Evolutionary conservation across 139 green algal species (phyloP).

Genomic region (Medakamo hakoo): DNA sequence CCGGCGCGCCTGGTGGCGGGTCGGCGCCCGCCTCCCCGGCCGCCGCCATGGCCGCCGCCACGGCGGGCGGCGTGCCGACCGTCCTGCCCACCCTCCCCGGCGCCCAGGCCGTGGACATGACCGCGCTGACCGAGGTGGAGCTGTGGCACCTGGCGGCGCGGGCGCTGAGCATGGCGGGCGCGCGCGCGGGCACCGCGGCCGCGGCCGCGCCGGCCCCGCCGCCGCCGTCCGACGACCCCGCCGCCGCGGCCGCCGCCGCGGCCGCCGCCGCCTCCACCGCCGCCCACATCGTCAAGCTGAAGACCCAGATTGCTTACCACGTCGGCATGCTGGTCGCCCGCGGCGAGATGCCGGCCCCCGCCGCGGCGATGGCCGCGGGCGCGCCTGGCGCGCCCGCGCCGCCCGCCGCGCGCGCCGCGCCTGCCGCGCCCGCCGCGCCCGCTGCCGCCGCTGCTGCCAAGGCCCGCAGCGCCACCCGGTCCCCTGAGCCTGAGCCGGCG

Average conservation of each 20-base stretch:
- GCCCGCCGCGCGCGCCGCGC: too few relatives aligned
- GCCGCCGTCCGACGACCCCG: background rate
- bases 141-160: slow-evolving; percentile 1
- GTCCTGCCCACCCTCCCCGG: background rate
- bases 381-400: too few relatives aligned
- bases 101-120: background rate
- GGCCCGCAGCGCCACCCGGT: too few relatives aligned
- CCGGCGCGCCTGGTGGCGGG: slow-evolving; percentile 6
- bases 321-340: background rate
- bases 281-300: background rate
- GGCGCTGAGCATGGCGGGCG: background rate
- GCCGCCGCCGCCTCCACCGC: background rate
- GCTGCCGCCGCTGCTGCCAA: too few relatives aligned
- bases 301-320: too few relatives aligned
- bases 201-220: too few relatives aligned
- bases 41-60: background rate
- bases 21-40: background rate
- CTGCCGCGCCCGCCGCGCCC: too few relatives aligned
- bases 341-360: too few relatives aligned
- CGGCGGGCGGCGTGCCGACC: background rate
- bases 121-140: slow-evolving; percentile 5
- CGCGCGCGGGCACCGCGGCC: background rate
- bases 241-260: too few relatives aligned
- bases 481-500: too few relatives aligned
- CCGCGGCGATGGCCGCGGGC: too few relatives aligned